Percentiles rank a stretch among this genome's conserved stretches.
Conservation (phyloP, 78 protist genomes). For the Dictyostelium discoideum region DNA sequence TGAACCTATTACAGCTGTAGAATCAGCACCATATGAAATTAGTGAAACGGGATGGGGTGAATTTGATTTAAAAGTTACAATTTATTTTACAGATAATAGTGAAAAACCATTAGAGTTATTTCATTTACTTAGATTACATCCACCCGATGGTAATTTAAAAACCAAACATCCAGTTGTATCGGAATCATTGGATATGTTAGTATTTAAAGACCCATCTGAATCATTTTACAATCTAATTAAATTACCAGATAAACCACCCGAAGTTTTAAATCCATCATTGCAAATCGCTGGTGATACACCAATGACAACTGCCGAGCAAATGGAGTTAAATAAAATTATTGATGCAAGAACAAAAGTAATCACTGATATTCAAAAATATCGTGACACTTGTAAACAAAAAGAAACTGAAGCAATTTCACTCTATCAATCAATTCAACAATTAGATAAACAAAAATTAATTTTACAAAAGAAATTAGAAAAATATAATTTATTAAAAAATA, state of each 20-base stretch:
- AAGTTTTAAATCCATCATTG: constrained; percentile 25
- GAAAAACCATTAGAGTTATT: constrained; percentile 78
- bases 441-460: constrained; percentile 48
- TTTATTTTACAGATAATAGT: constrained; percentile 59
- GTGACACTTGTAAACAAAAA: constrained; percentile 35
- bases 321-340: constrained; percentile 57
- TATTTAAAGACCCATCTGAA: constrained; percentile 61
- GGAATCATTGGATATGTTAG: constrained; percentile 57
- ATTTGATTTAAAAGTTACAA: constrained; percentile 74
- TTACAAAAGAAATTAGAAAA: constrained; percentile 66
- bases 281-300: constrained; percentile 2
- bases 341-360: constrained; percentile 43
- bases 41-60: constrained; percentile 89
- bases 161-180: constrained; percentile 75
- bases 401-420: constrained; percentile 35
- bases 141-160: constrained; percentile 54
- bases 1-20: constrained; percentile 1
- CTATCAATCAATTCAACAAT: constrained; percentile 33
- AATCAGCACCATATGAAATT: constrained; percentile 78
- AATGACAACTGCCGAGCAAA: constrained; percentile 22
- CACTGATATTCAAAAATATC: constrained; percentile 47
- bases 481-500: constrained; percentile 21
- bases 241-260: constrained; percentile 60
- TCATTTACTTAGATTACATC: constrained; percentile 71
- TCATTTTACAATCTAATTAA: constrained; percentile 61